These are phyloP conservation scores for Extremus antarcticus DNA, from an alignment of 495 filamentous ascomycete species.

Conservation along the genomic window DNA sequence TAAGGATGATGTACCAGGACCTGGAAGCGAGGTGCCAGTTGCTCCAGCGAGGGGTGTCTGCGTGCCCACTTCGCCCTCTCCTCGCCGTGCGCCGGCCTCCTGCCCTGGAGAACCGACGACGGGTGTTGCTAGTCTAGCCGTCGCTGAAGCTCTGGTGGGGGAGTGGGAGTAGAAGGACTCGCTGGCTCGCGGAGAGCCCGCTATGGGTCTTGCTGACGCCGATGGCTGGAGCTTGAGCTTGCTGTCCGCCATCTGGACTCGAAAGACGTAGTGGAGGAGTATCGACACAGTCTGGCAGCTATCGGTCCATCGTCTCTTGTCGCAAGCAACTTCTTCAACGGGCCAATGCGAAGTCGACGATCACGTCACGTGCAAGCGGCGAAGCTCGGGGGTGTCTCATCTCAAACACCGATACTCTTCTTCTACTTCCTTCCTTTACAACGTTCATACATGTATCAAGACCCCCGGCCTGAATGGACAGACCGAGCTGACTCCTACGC, in stretches of 20 bases:
- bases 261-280: too few species aligned
- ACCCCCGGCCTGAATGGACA: too few species aligned
- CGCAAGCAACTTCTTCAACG: too few species aligned
- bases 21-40: conserved; percentile 21
- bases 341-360: too few species aligned
- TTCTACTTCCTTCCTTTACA: too few species aligned
- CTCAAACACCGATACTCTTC: too few species aligned
- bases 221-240: not conserved
- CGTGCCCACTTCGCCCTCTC: not conserved
- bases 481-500: too few species aligned
- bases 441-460: too few species aligned
- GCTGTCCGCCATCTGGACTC: conserved; percentile 1
- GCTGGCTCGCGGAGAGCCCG: not conserved
- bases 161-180: conserved; percentile 10
- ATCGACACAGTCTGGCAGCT: too few species aligned
- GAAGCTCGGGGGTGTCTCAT: too few species aligned
- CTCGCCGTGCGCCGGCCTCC: conserved; percentile 7
- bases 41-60: conserved; percentile 29
- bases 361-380: too few species aligned
- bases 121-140: conserved; percentile 25
- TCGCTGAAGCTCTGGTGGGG: conserved; percentile 20
- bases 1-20: conserved; percentile 32
- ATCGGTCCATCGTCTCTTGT: not conserved
- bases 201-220: not conserved
- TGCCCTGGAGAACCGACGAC: conserved; percentile 9